phyloP scores from a whole-genome alignment of 805 yeast genomes.

The Teunomyces gatunensis region DNA sequence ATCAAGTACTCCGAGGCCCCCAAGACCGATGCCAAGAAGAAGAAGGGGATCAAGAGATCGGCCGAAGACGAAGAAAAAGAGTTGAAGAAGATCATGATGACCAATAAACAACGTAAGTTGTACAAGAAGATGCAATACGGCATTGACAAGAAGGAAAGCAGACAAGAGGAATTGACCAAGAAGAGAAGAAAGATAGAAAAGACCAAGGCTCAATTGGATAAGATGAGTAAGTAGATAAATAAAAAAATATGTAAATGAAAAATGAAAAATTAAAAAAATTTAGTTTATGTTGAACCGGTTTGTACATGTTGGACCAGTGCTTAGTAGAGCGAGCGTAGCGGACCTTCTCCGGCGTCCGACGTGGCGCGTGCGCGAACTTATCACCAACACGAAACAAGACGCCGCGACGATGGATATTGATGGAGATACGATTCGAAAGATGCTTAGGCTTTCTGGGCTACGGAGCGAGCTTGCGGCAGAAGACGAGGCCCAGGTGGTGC shows the following conservation, averaged over 20 bases:
- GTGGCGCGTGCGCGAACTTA: constrained; percentile 13
- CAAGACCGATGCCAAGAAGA: constrained; percentile 13
- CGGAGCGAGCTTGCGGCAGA: constrained; percentile 23
- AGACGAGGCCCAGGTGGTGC: constrained; percentile 28
- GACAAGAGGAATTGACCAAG: constrained; percentile 64
- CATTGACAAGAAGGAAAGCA: constrained; percentile 73
- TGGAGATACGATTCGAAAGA: constrained; percentile 20
- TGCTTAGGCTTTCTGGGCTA: constrained; percentile 51
- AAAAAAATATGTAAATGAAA: background rate
- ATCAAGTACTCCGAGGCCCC: constrained; percentile 54
- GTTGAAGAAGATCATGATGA: constrained; percentile 95
- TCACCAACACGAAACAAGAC: constrained; percentile 1
- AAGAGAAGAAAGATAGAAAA: constrained; percentile 71
- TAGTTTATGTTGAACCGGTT: background rate
- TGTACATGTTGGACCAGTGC: background rate
- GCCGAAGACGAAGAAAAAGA: constrained; percentile 81
- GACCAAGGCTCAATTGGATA: constrained; percentile 45
- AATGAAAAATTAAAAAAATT: background rate
- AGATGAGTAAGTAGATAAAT: constrained; percentile 13
- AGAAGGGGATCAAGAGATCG: constrained; percentile 36
- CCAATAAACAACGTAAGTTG: constrained; percentile 89
- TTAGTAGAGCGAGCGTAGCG: background rate
- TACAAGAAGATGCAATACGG: constrained; percentile 96
- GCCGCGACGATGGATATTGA: constrained; percentile 9
- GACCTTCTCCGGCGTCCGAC: constrained; percentile 6